Conservation (phyloP, 441 rosid genomes). For the Omphalea diandra region DNA sequence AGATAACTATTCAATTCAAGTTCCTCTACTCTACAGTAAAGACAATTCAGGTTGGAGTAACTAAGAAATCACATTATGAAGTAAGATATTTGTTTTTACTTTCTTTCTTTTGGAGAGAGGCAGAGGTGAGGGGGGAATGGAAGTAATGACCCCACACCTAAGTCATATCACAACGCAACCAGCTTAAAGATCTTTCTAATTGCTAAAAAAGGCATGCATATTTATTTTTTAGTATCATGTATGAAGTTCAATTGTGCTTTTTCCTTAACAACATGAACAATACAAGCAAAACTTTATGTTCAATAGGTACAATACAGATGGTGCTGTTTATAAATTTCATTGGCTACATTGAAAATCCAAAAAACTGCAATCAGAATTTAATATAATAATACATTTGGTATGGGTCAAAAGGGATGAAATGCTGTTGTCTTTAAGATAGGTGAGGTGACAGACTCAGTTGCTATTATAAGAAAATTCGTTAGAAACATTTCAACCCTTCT, state of each 20-base stretch:
- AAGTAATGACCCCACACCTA: neutral
- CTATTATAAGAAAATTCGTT: too few relatives aligned
- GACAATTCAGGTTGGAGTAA: too few relatives aligned
- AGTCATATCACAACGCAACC: neutral
- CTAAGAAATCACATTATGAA: too few relatives aligned
- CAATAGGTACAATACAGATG: neutral
- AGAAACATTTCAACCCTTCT: neutral
- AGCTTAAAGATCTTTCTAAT: neutral
- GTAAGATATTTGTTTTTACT: too few relatives aligned
- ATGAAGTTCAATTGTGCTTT: neutral
- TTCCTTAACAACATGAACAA: neutral
- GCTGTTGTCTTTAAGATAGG: too few relatives aligned
- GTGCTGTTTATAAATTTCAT: neutral
- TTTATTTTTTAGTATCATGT: neutral
- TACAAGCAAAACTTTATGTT: neutral
- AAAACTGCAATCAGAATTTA: neutral
- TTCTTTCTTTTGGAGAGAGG: neutral
- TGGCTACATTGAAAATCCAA: neutral
- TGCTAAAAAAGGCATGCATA: neutral
- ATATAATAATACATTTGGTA: neutral
- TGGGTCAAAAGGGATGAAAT: neutral
- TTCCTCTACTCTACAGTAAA: too few relatives aligned
- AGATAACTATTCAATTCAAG: too few relatives aligned
- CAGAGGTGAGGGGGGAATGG: neutral
- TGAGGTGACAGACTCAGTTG: too few relatives aligned